Evolutionary conservation across 2,329 filamentous ascomycete species (phyloP).

Genomic region (Aspergillus transmontanensis): DNA sequence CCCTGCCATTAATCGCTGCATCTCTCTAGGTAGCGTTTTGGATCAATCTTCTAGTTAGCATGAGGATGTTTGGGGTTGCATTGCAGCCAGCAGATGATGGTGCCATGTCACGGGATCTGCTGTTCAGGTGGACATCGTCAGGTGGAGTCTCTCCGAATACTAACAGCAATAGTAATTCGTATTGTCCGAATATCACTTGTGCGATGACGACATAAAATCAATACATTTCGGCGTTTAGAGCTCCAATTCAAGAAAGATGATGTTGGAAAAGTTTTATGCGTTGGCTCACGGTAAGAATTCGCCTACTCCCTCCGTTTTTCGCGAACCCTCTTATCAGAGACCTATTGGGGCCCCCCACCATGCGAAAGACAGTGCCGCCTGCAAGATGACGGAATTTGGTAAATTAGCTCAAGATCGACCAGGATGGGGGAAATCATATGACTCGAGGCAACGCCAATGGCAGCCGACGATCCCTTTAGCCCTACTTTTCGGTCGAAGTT

Average conservation of each 20-base stretch:
- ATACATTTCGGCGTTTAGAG: not conserved
- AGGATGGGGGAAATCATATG: not conserved
- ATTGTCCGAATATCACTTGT: not conserved
- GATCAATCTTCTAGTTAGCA: not conserved
- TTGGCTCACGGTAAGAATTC: not conserved
- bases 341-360: not conserved
- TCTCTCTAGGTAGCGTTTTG: not conserved
- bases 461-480: not conserved
- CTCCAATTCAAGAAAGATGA: not conserved
- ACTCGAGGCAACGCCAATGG: not conserved
- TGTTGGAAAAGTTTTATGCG: too few relatives aligned
- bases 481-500: not conserved
- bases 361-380: not conserved
- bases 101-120: not conserved
- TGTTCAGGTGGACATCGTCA: not conserved
- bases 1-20: not conserved
- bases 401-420: not conserved
- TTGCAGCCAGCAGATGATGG: not conserved
- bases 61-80: too few relatives aligned
- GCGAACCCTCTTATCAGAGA: not conserved
- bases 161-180: not conserved
- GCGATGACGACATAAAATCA: not conserved
- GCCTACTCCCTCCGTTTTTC: not conserved
- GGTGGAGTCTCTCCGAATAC: not conserved
- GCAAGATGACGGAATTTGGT: constrained; percentile 4